Conservation (phyloP, 2,329 filamentous ascomycete genomes). For the Orbilia oligospora region DNA sequence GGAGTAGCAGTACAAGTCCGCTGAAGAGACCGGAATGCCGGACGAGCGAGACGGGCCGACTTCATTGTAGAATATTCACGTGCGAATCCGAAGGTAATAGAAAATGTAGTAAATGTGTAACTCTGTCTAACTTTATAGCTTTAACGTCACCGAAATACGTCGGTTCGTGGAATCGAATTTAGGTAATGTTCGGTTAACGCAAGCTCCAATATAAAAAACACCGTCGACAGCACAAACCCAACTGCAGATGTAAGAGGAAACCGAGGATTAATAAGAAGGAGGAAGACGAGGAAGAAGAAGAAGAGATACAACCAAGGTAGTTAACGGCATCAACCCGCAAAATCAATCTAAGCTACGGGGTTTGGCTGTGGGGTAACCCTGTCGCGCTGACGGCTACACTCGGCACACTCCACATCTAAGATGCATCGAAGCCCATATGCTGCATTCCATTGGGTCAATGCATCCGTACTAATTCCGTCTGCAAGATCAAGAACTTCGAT, state of each 20-base stretch:
- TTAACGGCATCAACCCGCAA: background rate
- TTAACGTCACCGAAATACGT: too few species aligned
- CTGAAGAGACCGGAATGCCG: conserved; percentile 25
- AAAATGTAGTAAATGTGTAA: too few species aligned
- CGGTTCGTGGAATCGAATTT: too few species aligned
- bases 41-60: conserved; percentile 37
- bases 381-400: conserved; percentile 39
- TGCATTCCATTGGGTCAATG: conserved; percentile 2
- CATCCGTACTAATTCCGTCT: background rate
- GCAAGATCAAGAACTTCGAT: background rate
- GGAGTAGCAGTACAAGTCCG: conserved; percentile 5
- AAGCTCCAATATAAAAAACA: too few species aligned
- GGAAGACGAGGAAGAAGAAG: background rate
- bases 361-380: conserved; percentile 25
- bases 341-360: background rate
- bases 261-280: too few species aligned
- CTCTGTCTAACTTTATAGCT: too few species aligned
- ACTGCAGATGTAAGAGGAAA: too few species aligned
- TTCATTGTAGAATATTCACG: conserved; percentile 17
- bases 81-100: too few species aligned
- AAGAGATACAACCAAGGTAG: background rate
- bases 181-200: too few species aligned
- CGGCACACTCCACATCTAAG: conserved; percentile 46
- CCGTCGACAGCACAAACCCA: too few species aligned
- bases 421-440: background rate